Evolutionary conservation across 345 rosid species (phyloP), one percentile per base, ranked within the genome.

Genomic region (Dimocarpus longan): DNA sequence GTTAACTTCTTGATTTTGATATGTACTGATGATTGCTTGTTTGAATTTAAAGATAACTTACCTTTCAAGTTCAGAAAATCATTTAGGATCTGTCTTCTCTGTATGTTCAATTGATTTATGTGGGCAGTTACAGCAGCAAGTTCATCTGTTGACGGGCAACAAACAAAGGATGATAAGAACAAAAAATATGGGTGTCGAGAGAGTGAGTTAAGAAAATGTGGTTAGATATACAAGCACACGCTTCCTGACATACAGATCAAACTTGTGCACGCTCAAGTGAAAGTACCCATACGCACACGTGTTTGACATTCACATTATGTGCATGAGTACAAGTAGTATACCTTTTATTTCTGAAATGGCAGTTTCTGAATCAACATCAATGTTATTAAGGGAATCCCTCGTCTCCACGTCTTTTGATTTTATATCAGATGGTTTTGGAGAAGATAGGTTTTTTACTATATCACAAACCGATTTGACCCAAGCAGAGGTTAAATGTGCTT

Each of bases 11-110:
- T 76, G 16, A 28, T n/a, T 21, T n/a, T 2, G 22, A 21, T 18
- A 19, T 8, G 40, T 5, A 21, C 54, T 50, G 48, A 37, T 2
- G 37, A 66, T 37, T 52, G 4, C 21, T 66, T 10, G 8, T 21
- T 76, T 37, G 18, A 59, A 42, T 37, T 21, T 60, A 3, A 32
- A 32, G 48, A 40, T 66, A 21, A 79, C 84, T 83, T 64, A 93
- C 97, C 97, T 90, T 93, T 92, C 87, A 91, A 84, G 84, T 92
- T 93, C 82, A 93, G 84, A 54, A 86, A 87, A 65, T 91, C 97
- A 79, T 89, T 89, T 24, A 93, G 91, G 77, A 86, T 67, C 82
- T 88, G 91, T 82, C 91, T 86, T 81, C 98, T 91, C 74, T 68
- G 88, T 57, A 39, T 81, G 83, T 85, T 92, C 81, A 91, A 83